These are phyloP conservation scores for Phaffomyces opuntiae DNA, from an alignment of 805 yeast genomes.

Conservation along the genomic window DNA sequence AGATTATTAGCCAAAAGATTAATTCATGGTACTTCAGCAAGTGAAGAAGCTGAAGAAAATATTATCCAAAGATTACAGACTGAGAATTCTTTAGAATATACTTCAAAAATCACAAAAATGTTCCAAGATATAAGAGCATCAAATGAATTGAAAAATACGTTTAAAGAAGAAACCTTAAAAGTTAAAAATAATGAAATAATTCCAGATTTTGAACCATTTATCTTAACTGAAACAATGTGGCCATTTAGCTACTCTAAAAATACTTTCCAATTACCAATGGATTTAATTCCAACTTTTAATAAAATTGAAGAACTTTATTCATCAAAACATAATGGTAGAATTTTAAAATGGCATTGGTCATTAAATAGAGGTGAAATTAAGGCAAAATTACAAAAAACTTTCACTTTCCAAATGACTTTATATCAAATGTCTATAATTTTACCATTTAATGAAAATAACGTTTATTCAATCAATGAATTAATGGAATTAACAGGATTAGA, in stretches of 20 bases:
- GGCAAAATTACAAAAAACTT: slow-evolving; percentile 77
- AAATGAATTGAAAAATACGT: slow-evolving; percentile 58
- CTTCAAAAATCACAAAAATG: slow-evolving; percentile 92
- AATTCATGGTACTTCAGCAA: slow-evolving; percentile 77
- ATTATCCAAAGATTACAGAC: slow-evolving; percentile 82
- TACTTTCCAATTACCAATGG: slow-evolving; percentile 55
- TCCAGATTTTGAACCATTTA: slow-evolving; percentile 61
- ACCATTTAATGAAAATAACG: slow-evolving; percentile 68
- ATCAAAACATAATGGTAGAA: slow-evolving; percentile 76
- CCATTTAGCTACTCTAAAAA: slow-evolving; percentile 44
- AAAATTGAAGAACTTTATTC: slow-evolving; percentile 64
- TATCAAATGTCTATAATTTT: slow-evolving; percentile 82
- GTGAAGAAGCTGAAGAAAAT: slow-evolving; percentile 73
- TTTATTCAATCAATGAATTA: slow-evolving; percentile 54
- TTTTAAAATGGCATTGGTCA: slow-evolving; percentile 94
- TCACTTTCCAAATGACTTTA: slow-evolving; percentile 71
- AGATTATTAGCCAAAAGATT: slow-evolving; percentile 83
- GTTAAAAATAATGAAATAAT: slow-evolving; percentile 24
- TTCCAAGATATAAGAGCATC: slow-evolving; percentile 89
- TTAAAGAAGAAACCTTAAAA: slow-evolving; percentile 40
- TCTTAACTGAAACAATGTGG: slow-evolving; percentile 89
- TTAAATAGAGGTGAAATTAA: slow-evolving; percentile 87
- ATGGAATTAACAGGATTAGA: slow-evolving; percentile 63
- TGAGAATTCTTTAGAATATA: slow-evolving; percentile 87
- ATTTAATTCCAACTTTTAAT: slow-evolving; percentile 55